These are phyloP conservation scores for Rheum nobile DNA, from an alignment of 148 eudicot genomes.

Conservation along the genomic window DNA sequence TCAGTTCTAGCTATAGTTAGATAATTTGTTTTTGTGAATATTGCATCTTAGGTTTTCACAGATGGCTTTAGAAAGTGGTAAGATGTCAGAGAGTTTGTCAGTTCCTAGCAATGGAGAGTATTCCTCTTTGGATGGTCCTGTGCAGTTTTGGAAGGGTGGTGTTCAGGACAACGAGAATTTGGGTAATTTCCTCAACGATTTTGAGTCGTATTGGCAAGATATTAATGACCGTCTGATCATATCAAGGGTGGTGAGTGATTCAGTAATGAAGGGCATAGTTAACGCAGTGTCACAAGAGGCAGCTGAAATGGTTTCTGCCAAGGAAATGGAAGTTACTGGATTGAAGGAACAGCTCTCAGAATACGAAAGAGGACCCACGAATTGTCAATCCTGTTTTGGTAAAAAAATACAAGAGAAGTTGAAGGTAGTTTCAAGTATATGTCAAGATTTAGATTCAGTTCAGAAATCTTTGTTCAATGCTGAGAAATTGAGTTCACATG, in stretches of 20 bases:
- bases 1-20: neutral
- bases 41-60: neutral
- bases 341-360: constrained; percentile 33
- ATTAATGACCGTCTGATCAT: constrained; percentile 51
- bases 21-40: neutral
- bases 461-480: constrained; percentile 34
- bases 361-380: constrained; percentile 29
- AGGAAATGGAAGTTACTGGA: constrained; percentile 42
- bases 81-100: neutral
- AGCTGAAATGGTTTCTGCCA: constrained; percentile 38
- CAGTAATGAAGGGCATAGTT: constrained; percentile 73
- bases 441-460: constrained; percentile 35
- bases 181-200: constrained; percentile 35
- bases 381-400: constrained; percentile 15
- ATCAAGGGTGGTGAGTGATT: constrained; percentile 56
- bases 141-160: constrained; percentile 1
- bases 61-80: neutral
- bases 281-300: constrained; percentile 68
- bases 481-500: constrained; percentile 29
- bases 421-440: constrained; percentile 41
- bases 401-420: constrained; percentile 20
- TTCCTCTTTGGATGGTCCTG: neutral
- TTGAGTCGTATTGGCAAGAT: constrained; percentile 60
- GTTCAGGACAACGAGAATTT: constrained; percentile 2
- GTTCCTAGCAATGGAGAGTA: neutral